Evolutionary conservation across 345 rosid species (phyloP).

Genomic region (Eucalyptus victrix): DNA sequence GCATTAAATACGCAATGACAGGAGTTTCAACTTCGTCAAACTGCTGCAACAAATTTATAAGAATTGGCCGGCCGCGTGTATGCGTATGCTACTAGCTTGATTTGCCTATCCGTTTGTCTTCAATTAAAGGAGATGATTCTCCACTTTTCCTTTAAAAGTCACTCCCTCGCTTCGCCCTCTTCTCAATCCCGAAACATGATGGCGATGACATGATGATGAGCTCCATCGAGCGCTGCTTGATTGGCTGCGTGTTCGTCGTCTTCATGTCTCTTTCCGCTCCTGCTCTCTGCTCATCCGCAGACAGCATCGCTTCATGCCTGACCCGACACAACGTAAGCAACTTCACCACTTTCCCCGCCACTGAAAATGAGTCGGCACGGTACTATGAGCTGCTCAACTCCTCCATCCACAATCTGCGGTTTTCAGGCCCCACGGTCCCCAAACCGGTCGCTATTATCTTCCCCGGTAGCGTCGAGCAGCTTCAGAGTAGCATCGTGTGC

Average conservation of each 20-base stretch:
- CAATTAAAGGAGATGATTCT: slow-evolving; percentile 3
- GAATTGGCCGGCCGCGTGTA: slow-evolving; percentile 23
- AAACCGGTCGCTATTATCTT: slow-evolving; percentile 30
- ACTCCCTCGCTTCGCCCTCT: background rate
- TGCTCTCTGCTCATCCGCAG: background rate
- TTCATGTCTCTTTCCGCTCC: background rate
- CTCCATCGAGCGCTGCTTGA: background rate
- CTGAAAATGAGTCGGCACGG: background rate
- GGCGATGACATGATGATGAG: background rate
- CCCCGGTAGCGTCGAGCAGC: slow-evolving; percentile 15
- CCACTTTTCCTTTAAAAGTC: background rate
- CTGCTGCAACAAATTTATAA: background rate
- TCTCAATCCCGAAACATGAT: background rate
- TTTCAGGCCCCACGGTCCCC: slow-evolving; percentile 14
- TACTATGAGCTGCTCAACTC: slow-evolving; percentile 28
- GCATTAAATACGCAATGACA: background rate
- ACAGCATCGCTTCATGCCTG: slow-evolving; percentile 24
- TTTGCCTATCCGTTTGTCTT: slow-evolving; percentile 12
- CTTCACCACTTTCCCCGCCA: slow-evolving; percentile 24
- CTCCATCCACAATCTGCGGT: slow-evolving; percentile 34
- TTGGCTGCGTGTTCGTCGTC: background rate
- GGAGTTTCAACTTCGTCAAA: background rate
- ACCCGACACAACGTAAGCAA: slow-evolving; percentile 10
- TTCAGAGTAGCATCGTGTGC: slow-evolving; percentile 15
- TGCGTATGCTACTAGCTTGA: background rate